Conservation (phyloP, 768 basidiomycete genomes). For the Collybia sp. region DNA sequence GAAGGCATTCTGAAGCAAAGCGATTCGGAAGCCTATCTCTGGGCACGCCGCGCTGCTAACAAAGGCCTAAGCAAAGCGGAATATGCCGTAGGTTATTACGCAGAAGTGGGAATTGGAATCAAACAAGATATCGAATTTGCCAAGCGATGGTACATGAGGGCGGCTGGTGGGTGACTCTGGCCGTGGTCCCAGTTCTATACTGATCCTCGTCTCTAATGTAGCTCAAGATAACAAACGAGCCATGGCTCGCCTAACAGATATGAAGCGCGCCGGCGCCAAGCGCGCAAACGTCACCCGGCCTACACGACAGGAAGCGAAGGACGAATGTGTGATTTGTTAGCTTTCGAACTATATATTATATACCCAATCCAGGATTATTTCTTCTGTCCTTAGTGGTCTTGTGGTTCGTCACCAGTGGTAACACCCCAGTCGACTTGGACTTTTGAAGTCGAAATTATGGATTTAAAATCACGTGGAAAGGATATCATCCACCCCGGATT, state of each 20-base stretch:
- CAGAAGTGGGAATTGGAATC: slow-evolving; percentile 95
- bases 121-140: slow-evolving; percentile 95
- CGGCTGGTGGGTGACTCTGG: slow-evolving; percentile 68
- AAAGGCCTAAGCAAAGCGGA: slow-evolving; percentile 96
- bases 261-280: slow-evolving; percentile 86
- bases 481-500: too few relatives aligned
- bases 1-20: slow-evolving; percentile 97
- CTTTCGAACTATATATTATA: not conserved
- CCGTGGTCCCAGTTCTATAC: too few relatives aligned
- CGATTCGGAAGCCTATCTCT: slow-evolving; percentile 97
- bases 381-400: slow-evolving; percentile 10
- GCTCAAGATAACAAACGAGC: slow-evolving; percentile 98
- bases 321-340: slow-evolving; percentile 85
- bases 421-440: not conserved
- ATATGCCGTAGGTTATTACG: slow-evolving; percentile 98
- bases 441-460: too few relatives aligned
- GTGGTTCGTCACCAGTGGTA: not conserved
- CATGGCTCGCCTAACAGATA: slow-evolving; percentile 92
- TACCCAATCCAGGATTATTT: not conserved
- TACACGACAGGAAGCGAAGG: slow-evolving; percentile 89
- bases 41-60: slow-evolving; percentile 95
- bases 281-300: slow-evolving; percentile 76
- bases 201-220: slow-evolving; percentile 19
- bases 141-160: slow-evolving; percentile 98
- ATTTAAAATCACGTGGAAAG: too few relatives aligned